These are phyloP conservation scores for Turritis glabra DNA, from an alignment of 345 rosid species.

Conservation along the genomic window DNA sequence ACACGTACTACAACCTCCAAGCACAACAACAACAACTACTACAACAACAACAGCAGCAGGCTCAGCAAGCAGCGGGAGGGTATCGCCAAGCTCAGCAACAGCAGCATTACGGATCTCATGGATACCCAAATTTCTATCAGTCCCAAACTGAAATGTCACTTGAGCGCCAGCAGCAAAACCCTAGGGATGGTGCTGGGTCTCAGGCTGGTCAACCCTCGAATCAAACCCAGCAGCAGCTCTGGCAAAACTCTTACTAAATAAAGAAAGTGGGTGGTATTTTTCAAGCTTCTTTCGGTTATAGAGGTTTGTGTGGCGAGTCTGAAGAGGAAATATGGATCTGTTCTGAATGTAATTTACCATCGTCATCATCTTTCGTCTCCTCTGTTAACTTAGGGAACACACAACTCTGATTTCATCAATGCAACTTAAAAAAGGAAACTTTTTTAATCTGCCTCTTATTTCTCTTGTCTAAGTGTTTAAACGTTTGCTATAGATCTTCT, in stretches of 20 bases:
- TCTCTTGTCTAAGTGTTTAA: neutral
- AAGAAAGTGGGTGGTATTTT: conserved; percentile 16
- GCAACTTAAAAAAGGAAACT: neutral
- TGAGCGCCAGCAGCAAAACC: conserved; percentile 91
- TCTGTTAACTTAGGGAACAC: conserved; percentile 21
- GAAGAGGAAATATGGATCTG: conserved; percentile 16
- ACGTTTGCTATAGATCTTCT: neutral
- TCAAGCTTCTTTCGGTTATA: conserved; percentile 22
- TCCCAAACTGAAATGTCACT: conserved; percentile 70
- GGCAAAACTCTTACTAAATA: conserved; percentile 90
- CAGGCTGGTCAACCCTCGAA: conserved; percentile 79
- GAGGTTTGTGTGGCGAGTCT: conserved; percentile 31
- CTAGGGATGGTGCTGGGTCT: conserved; percentile 65
- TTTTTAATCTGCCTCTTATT: neutral
- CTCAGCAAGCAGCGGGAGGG: conserved; percentile 49
- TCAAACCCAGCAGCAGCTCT: conserved; percentile 88
- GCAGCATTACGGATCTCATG: conserved; percentile 79
- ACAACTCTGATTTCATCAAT: conserved; percentile 20
- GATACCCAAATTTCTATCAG: conserved; percentile 88
- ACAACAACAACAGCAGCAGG: conserved; percentile 27
- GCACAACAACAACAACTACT: conserved; percentile 55
- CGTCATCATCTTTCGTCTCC: conserved; percentile 5
- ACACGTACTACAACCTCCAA: conserved; percentile 83
- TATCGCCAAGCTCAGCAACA: conserved; percentile 84
- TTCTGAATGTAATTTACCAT: conserved; percentile 30